Percentiles rank a stretch among this genome's conserved stretches.
These are phyloP conservation scores for Scenedesmus sp. DNA, from an alignment of 163 green algal genomes.

Conservation along the genomic window DNA sequence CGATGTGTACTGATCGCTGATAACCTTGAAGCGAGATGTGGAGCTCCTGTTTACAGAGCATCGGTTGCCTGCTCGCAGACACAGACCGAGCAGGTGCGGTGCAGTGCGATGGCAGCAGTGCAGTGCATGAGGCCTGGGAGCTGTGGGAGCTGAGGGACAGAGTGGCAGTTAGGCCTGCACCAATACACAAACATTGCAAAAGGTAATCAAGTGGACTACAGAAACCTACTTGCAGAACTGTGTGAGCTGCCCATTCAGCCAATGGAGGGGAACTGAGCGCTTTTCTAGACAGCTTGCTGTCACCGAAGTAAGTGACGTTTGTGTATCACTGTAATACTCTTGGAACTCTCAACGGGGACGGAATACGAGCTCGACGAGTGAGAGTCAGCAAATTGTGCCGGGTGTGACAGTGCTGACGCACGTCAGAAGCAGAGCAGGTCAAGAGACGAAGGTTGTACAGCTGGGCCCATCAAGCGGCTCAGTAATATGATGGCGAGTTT, in stretches of 20 bases:
- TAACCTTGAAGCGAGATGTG: conserved; percentile 30
- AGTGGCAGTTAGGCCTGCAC: not conserved
- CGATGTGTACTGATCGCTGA: conserved; percentile 58
- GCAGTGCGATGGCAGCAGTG: not conserved
- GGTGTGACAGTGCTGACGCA: not conserved
- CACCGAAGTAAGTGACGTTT: not conserved
- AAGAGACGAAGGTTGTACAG: not conserved
- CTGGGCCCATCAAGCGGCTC: not conserved
- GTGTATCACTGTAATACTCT: too few relatives aligned
- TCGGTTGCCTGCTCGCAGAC: not conserved
- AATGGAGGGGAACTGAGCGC: not conserved
- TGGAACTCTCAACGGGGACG: not conserved
- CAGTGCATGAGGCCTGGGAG: not conserved
- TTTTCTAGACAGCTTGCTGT: not conserved
- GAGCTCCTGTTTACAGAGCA: not conserved
- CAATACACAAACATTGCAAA: not conserved
- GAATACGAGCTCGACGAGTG: not conserved
- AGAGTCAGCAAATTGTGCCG: not conserved
- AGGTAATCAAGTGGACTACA: not conserved
- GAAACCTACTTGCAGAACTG: not conserved
- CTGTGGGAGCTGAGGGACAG: not conserved
- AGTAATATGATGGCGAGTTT: not conserved
- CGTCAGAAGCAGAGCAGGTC: not conserved
- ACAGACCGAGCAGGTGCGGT: not conserved
- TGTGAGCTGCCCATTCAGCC: not conserved